phyloP scores from a whole-genome alignment of 345 rosid species.

The Eucalyptus albens region DNA sequence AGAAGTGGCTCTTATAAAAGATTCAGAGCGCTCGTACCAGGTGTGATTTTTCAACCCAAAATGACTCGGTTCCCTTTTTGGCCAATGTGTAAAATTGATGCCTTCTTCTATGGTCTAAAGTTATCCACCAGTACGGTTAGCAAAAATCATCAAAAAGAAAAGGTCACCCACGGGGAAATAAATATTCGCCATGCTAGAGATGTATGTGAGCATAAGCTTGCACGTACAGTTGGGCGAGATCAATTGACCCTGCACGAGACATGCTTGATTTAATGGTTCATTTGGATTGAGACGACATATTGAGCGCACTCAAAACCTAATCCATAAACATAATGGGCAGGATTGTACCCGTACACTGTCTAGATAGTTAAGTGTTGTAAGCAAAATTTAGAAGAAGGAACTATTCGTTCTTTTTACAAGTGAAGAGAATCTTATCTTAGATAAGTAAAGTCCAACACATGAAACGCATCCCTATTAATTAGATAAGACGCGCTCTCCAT shows the following conservation, averaged over 20 bases:
- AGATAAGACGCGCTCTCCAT: not conserved
- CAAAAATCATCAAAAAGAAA: not conserved
- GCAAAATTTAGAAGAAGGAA: not conserved
- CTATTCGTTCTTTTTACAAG: not conserved
- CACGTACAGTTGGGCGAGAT: not conserved
- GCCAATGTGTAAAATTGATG: not conserved
- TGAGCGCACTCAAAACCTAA: not conserved
- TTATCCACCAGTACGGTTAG: not conserved
- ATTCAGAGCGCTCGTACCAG: not conserved
- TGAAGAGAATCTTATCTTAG: not conserved
- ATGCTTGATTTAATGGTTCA: not conserved
- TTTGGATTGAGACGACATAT: not conserved
- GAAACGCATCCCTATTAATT: not conserved
- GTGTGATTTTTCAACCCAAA: not conserved
- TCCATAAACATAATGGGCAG: not conserved
- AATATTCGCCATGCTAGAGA: not conserved
- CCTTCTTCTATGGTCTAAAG: not conserved
- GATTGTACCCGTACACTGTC: not conserved
- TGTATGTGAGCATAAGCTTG: not conserved
- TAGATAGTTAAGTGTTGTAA: not conserved
- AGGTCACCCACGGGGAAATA: not conserved
- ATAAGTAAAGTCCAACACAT: not conserved
- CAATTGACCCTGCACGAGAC: no score
- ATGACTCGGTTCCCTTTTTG: not conserved
- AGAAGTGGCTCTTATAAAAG: slow-evolving; percentile 3